Evolutionary conservation across 148 eudicot species (phyloP).

Genomic region (Arbutus unedo): DNA sequence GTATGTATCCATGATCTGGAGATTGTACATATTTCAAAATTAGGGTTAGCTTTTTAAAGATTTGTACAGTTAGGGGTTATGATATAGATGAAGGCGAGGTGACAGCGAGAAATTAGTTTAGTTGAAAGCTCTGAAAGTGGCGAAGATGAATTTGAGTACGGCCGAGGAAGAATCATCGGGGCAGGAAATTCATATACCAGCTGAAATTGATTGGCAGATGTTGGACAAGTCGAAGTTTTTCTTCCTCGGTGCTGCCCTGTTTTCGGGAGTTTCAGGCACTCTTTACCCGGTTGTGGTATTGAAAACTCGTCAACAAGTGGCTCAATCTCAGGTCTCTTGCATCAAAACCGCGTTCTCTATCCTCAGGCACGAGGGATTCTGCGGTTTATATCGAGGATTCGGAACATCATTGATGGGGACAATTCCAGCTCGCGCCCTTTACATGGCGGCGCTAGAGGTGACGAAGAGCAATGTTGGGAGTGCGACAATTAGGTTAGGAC

Average conservation of each 20-base stretch:
- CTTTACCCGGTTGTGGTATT: constrained; percentile 77
- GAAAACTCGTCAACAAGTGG: constrained; percentile 85
- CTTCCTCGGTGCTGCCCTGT: constrained; percentile 75
- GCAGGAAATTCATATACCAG: constrained; percentile 67
- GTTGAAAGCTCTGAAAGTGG: constrained; percentile 25
- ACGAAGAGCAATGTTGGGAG: constrained; percentile 73
- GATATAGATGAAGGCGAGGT: background rate
- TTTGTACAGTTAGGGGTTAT: background rate
- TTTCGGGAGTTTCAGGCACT: constrained; percentile 75
- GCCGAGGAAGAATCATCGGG: constrained; percentile 53
- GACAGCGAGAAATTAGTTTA: background rate
- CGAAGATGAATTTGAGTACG: constrained; percentile 67
- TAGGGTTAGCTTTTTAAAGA: background rate
- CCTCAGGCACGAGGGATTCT: constrained; percentile 48
- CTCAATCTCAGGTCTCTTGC: constrained; percentile 36
- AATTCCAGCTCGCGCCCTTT: constrained; percentile 77
- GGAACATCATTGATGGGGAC: constrained; percentile 85
- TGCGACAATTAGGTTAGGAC: constrained; percentile 47
- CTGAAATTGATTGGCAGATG: constrained; percentile 91
- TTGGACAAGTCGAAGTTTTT: constrained; percentile 84
- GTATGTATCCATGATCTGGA: background rate
- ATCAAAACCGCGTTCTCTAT: constrained; percentile 36
- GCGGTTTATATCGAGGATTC: constrained; percentile 69
- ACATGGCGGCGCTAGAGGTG: constrained; percentile 83
- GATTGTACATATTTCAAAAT: background rate